phyloP scores from a whole-genome alignment of 768 basidiomycete species.

The Mycena albidolilacea region DNA sequence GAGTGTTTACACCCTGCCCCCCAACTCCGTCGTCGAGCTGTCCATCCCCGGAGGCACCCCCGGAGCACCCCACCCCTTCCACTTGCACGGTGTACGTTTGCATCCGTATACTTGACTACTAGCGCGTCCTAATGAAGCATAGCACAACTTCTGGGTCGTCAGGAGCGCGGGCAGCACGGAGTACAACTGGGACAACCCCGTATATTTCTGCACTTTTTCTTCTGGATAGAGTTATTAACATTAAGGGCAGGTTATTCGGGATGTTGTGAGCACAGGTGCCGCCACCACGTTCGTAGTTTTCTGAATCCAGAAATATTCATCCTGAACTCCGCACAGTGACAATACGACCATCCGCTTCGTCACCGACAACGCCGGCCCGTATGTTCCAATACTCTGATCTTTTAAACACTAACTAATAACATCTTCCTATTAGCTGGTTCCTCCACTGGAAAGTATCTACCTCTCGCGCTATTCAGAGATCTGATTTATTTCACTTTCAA shows the following conservation, averaged over 20 bases:
- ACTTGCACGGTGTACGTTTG: conserved; percentile 31
- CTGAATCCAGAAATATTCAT: background rate
- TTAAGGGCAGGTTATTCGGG: conserved; percentile 46
- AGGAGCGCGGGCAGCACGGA: conserved; percentile 43
- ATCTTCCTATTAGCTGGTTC: conserved; percentile 36
- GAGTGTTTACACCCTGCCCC: background rate
- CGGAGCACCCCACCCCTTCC: conserved; percentile 36
- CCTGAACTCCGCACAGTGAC: conserved; percentile 46
- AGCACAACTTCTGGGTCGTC: conserved; percentile 51
- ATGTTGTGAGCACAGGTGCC: conserved; percentile 51
- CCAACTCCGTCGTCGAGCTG: background rate
- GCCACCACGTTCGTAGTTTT: background rate
- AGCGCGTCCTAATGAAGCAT: background rate
- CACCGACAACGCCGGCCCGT: conserved; percentile 71
- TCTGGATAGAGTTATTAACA: background rate
- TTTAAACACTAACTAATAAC: background rate
- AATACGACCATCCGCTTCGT: conserved; percentile 63
- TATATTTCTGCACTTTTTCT: conserved; percentile 17
- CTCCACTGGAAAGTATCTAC: conserved; percentile 20
- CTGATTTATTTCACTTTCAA: background rate
- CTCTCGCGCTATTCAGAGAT: conserved; percentile 14
- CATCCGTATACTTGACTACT: background rate
- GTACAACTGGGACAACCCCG: conserved; percentile 58
- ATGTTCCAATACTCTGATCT: background rate
- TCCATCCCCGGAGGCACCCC: conserved; percentile 44